These are phyloP conservation scores for Salvia hispanica DNA, from an alignment of 257 asterid genomes.

Conservation along the genomic window DNA sequence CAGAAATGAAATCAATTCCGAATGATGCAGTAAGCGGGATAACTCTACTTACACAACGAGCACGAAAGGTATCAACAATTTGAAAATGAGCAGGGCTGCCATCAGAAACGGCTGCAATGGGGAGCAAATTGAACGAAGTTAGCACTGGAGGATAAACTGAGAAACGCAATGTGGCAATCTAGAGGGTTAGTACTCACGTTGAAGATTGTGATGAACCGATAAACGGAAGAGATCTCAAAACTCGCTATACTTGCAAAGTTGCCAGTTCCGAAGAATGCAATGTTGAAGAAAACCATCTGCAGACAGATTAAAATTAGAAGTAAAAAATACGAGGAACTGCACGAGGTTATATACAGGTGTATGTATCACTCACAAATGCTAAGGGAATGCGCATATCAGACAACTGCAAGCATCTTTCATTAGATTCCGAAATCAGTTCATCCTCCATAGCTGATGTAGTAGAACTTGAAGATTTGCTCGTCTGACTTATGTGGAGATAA, in stretches of 20 bases:
- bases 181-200: slow-evolving; percentile 61
- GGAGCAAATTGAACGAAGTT: slow-evolving; percentile 28
- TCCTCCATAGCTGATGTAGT: slow-evolving; percentile 45
- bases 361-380: slow-evolving; percentile 67
- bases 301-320: slow-evolving; percentile 7
- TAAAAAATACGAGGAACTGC: not conserved
- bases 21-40: not conserved
- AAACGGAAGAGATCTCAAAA: slow-evolving; percentile 95
- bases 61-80: slow-evolving; percentile 72
- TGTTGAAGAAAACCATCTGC: slow-evolving; percentile 94
- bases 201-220: slow-evolving; percentile 93
- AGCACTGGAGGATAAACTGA: slow-evolving; percentile 8
- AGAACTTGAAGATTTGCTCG: slow-evolving; percentile 46
- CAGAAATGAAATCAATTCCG: not conserved
- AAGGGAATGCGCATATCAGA: slow-evolving; percentile 85
- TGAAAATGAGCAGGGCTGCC: slow-evolving; percentile 95
- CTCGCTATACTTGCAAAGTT: slow-evolving; percentile 97
- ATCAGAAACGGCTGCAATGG: slow-evolving; percentile 90
- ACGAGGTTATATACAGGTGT: not conserved
- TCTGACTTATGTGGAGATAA: slow-evolving; percentile 49
- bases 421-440: slow-evolving; percentile 41
- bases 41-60: slow-evolving; percentile 79
- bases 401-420: slow-evolving; percentile 61
- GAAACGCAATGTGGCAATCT: not conserved
- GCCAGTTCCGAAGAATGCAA: slow-evolving; percentile 98